phyloP scores from a whole-genome alignment of 2,329 filamentous ascomycete genomes.

The Peltaster fructicola region DNA sequence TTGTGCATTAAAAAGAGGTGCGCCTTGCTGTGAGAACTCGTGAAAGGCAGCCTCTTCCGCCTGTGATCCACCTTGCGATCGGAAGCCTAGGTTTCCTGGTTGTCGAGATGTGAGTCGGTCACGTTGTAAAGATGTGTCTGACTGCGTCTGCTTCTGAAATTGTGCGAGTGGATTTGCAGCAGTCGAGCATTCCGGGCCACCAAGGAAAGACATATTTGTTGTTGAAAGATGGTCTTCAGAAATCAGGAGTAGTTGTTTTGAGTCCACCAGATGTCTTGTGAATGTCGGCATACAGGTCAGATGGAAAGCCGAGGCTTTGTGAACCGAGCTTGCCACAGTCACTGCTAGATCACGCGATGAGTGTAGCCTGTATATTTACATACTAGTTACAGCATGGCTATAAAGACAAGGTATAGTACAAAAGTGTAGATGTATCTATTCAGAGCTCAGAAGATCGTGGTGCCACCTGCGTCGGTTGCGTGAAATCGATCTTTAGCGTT shows the following conservation, averaged over 20 bases:
- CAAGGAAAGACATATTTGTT: slow-evolving; percentile 73
- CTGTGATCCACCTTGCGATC: slow-evolving; percentile 11
- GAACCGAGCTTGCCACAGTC: too few species aligned
- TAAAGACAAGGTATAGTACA: too few species aligned
- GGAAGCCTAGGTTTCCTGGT: slow-evolving; percentile 15
- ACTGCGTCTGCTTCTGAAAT: slow-evolving; percentile 91
- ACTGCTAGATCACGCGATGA: too few species aligned
- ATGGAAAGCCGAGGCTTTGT: too few species aligned
- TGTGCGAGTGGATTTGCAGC: slow-evolving; percentile 90
- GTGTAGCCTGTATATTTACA: too few species aligned
- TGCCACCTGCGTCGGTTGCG: too few species aligned
- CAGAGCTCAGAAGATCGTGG: too few species aligned
- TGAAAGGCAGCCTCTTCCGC: slow-evolving; percentile 17
- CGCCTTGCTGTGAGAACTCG: slow-evolving; percentile 70
- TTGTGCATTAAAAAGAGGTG: slow-evolving; percentile 37
- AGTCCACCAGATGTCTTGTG: slow-evolving; percentile 62
- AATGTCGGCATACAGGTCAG: slow-evolving; percentile 52
- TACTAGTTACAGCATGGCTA: too few species aligned
- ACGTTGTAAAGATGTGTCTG: slow-evolving; percentile 86
- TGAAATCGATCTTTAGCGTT: slow-evolving; percentile 47
- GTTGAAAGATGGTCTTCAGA: slow-evolving; percentile 1
- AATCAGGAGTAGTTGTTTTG: slow-evolving; percentile 25
- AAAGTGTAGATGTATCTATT: too few species aligned
- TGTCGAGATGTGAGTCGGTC: slow-evolving; percentile 45
- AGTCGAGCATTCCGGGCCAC: slow-evolving; percentile 91